A percentile compares a stretch with the other conserved stretches of the same genome.
phyloP scores from a whole-genome alignment of 2,329 filamentous ascomycete species.

The Cephalotrichum gorgonifer region DNA sequence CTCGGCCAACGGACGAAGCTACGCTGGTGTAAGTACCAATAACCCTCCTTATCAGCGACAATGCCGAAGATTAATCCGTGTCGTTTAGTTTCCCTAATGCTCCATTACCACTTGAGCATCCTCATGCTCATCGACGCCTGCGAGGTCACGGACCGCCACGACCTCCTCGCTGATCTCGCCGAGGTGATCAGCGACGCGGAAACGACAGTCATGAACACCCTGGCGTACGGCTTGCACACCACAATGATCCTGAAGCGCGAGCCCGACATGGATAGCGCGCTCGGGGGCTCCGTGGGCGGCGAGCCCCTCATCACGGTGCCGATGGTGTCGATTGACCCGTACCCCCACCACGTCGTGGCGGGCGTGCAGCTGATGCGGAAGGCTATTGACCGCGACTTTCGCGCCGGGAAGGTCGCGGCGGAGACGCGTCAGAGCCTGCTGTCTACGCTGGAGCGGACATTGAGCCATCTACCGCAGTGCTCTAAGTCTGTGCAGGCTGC shows the following conservation, averaged over 20 bases:
- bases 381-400: conserved; percentile 18
- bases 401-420: conserved; percentile 13
- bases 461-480: conserved; percentile 17
- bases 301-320: conserved; percentile 12
- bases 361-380: conserved; percentile 18
- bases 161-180: conserved; percentile 14
- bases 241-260: conserved; percentile 11
- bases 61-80: not conserved
- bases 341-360: conserved; percentile 20
- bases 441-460: conserved; percentile 14
- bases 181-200: conserved; percentile 17
- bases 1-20: conserved; percentile 18
- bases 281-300: not conserved
- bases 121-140: conserved; percentile 19
- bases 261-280: not conserved
- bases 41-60: not conserved
- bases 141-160: conserved; percentile 16
- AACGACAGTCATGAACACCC: conserved; percentile 19
- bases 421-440: conserved; percentile 16
- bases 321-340: conserved; percentile 20
- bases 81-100: conserved; percentile 18
- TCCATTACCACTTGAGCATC: conserved; percentile 22
- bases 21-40: conserved; percentile 17
- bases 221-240: conserved; percentile 19
- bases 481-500: conserved; percentile 21